Base-by-base conservation (phyloP, 1,139 yeast genomes). In the Candida dubliniensis region DNA sequence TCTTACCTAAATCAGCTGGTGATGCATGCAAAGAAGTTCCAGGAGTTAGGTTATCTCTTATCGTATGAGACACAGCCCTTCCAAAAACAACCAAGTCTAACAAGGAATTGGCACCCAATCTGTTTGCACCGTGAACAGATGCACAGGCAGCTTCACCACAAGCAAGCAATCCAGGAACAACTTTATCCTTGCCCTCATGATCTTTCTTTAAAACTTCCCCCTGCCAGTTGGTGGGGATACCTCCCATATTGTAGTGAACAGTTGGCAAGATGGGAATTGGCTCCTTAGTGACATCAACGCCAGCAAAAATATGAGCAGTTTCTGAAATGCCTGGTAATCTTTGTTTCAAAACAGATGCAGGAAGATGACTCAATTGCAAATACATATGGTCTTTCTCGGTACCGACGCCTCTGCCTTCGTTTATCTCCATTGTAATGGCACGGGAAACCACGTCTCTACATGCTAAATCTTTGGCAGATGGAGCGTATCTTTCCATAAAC, bases 61-160 rank as follows among this genome's bases (percentile, higher is more conserved):
- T 87, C 48, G 96, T 88, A 71, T 89, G 95, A 45, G 96, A 84
- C 43, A 90, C 97, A 54, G 98, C 98, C 77, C 99, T 88, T 61
- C 99, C 99, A 62, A 93, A 93, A 51, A 93, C 98, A 53, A 93
- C 98, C 69, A 93, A 78, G 71, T 93, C 99, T 63, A 93, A 82
- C 59, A 93, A 77, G 11, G 98, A 93, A 81, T 93, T 93, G 56
- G 99, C 99, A 70, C 99, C 99, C 60, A 93, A 80, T 78, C 99
- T 88, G 80, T 93, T 93, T 52, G 99, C 99, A 71, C 99, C 99
- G 67, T 93, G 99, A 47, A 93, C 99, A 37, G 97, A 90, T 52
- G 96, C 98, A 79, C 96, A 91, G 38, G 97, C 99, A 53, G 95
- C 93, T 77, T 93, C 99, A 77, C 99, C 99, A 77, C 97, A 90